Evolutionary conservation across 164 flowering plant genomes (phyloP).

Genomic region (Stephania japonica): DNA sequence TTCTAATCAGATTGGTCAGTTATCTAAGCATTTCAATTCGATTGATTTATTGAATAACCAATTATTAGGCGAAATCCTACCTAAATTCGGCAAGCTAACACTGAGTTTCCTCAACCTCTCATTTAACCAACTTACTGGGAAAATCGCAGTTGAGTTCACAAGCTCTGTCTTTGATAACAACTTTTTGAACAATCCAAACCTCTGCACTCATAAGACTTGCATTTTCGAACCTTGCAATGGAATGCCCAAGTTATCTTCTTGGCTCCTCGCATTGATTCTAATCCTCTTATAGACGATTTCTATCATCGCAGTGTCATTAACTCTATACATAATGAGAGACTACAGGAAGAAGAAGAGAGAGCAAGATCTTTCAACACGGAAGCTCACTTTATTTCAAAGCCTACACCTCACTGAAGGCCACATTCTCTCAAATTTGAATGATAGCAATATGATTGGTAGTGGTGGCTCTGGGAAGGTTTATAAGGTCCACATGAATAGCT

Average conservation of each 20-base stretch:
- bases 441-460: slow-evolving; percentile 56
- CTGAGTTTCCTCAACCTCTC: slow-evolving; percentile 55
- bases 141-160: slow-evolving; percentile 46
- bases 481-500: slow-evolving; percentile 22
- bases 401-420: slow-evolving; percentile 47
- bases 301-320: slow-evolving; percentile 13
- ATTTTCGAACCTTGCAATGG: too few relatives aligned
- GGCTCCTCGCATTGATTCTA: slow-evolving; percentile 29
- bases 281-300: slow-evolving; percentile 17
- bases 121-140: slow-evolving; percentile 55
- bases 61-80: slow-evolving; percentile 64
- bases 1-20: slow-evolving; percentile 34
- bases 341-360: slow-evolving; percentile 25
- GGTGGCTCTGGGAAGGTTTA: slow-evolving; percentile 88
- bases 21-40: slow-evolving; percentile 31
- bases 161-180: slow-evolving; percentile 44
- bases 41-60: slow-evolving; percentile 62
- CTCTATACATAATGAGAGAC: slow-evolving; percentile 28
- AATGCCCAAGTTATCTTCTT: slow-evolving; percentile 8
- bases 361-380: slow-evolving; percentile 39
- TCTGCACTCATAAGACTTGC: slow-evolving; percentile 33
- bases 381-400: slow-evolving; percentile 67
- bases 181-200: slow-evolving; percentile 58
- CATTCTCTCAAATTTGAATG: slow-evolving; percentile 48
- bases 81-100: slow-evolving; percentile 33